Conservation (phyloP, 306 rosid genomes). For the Vigna radiata region DNA sequence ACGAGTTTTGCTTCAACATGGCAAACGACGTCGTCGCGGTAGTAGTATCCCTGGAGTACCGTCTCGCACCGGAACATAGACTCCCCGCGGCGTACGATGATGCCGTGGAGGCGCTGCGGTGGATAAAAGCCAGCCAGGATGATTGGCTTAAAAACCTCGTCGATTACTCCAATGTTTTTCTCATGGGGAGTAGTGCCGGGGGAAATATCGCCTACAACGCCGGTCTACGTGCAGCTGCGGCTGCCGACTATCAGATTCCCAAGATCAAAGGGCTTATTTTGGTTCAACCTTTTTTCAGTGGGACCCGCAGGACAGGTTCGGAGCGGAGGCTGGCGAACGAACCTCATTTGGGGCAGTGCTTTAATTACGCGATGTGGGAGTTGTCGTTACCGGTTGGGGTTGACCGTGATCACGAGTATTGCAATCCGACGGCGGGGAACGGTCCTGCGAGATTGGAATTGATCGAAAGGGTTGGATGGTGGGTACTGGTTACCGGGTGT, state of each 20-base stretch:
- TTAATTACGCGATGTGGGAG: slow-evolving; percentile 53
- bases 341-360: slow-evolving; percentile 22
- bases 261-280: slow-evolving; percentile 61
- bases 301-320: slow-evolving; percentile 48
- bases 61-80: slow-evolving; percentile 64
- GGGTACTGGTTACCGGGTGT: slow-evolving; percentile 48
- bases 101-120: slow-evolving; percentile 63
- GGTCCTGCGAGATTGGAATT: slow-evolving; percentile 12
- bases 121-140: slow-evolving; percentile 50
- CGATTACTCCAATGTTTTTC: slow-evolving; percentile 47
- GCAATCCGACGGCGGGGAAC: slow-evolving; percentile 51
- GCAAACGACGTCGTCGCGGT: slow-evolving; percentile 45
- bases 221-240: slow-evolving; percentile 50
- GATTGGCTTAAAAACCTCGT: slow-evolving; percentile 54
- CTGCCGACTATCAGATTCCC: background rate
- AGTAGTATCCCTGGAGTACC: slow-evolving; percentile 59
- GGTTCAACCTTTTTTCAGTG: slow-evolving; percentile 63
- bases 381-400: slow-evolving; percentile 55
- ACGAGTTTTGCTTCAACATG: slow-evolving; percentile 47
- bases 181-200: slow-evolving; percentile 62
- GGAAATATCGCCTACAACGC: slow-evolving; percentile 60
- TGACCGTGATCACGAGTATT: slow-evolving; percentile 61
- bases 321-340: slow-evolving; percentile 50
- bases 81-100: slow-evolving; percentile 65
- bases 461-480: slow-evolving; percentile 47